phyloP scores from a whole-genome alignment of 208 protist genomes.

The Acanthamoeba triangularis region DNA sequence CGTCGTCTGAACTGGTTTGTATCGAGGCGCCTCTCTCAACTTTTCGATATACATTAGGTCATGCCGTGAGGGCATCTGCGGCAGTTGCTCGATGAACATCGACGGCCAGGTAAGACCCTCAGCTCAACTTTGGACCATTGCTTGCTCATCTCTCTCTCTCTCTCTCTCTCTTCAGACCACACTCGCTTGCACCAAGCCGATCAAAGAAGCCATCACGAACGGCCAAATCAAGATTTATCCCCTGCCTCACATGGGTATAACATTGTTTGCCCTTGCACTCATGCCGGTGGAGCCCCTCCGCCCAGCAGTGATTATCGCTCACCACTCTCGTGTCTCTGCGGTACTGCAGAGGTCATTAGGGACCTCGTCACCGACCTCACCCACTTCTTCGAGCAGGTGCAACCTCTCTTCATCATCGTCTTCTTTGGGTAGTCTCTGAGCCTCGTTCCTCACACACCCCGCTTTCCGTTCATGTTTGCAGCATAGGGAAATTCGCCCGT shows the following conservation, averaged over 20 bases:
- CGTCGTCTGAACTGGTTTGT: no score
- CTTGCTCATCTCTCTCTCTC: background rate
- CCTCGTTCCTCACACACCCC: background rate
- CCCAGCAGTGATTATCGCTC: no score
- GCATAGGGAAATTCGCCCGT: slow-evolving; percentile 92
- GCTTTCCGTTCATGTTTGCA: slow-evolving; percentile 71
- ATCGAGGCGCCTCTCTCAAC: no score
- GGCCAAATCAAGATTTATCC: slow-evolving; percentile 90
- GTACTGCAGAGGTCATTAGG: slow-evolving; percentile 89
- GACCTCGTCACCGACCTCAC: slow-evolving; percentile 93
- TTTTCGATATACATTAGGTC: slow-evolving; percentile 86
- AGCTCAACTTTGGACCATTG: background rate
- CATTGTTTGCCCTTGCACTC: background rate
- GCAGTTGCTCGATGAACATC: slow-evolving; percentile 83
- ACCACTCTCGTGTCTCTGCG: slow-evolving; percentile 75
- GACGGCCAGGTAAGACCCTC: background rate
- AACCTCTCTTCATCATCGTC: no score
- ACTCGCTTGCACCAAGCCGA: slow-evolving; percentile 91
- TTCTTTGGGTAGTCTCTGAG: no score
- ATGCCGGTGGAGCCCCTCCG: no score
- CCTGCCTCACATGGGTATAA: no score
- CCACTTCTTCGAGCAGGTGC: slow-evolving; percentile 90
- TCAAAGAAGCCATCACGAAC: slow-evolving; percentile 77
- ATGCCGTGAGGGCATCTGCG: slow-evolving; percentile 93
- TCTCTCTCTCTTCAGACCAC: slow-evolving; percentile 84